These are phyloP conservation scores for Gypsophila paniculata DNA, from an alignment of 179 eudicot genomes.

Conservation along the genomic window DNA sequence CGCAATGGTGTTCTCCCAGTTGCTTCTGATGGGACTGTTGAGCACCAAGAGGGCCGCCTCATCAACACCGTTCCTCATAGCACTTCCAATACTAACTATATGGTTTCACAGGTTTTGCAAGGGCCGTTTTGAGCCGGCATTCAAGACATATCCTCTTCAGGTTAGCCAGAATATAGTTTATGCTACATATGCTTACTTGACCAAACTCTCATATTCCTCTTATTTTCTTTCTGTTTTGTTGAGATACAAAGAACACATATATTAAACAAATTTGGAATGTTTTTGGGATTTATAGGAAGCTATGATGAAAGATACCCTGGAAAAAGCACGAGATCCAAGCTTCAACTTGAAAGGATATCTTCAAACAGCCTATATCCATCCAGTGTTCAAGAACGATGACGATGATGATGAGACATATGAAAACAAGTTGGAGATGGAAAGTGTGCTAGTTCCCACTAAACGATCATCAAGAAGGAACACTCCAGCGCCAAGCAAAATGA, in stretches of 20 bases:
- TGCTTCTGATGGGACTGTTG: conserved; percentile 72
- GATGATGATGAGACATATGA: conserved; percentile 33
- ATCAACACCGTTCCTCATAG: conserved; percentile 63
- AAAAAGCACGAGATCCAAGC: conserved; percentile 68
- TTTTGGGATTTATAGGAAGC: conserved; percentile 55
- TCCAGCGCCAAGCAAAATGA: conserved; percentile 68
- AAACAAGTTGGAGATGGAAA: conserved; percentile 37
- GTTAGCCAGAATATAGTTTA: conserved; percentile 28
- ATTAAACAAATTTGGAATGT: neutral
- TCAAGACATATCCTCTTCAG: conserved; percentile 70
- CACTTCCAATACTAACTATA: conserved; percentile 70
- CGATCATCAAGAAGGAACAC: conserved; percentile 66
- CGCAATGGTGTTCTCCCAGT: conserved; percentile 66
- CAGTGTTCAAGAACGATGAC: conserved; percentile 54
- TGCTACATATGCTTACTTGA: neutral
- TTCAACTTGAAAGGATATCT: conserved; percentile 65
- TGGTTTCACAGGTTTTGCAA: conserved; percentile 74
- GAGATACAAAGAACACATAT: neutral
- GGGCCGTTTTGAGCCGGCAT: conserved; percentile 78
- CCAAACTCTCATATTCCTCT: neutral
- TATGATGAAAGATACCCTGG: conserved; percentile 82
- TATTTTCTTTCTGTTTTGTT: neutral
- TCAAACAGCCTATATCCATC: conserved; percentile 62
- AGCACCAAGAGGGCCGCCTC: conserved; percentile 61
- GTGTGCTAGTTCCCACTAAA: conserved; percentile 57